phyloP scores from a whole-genome alignment of 2,329 filamentous ascomycete species.

The Pochonia chlamydosporia region DNA sequence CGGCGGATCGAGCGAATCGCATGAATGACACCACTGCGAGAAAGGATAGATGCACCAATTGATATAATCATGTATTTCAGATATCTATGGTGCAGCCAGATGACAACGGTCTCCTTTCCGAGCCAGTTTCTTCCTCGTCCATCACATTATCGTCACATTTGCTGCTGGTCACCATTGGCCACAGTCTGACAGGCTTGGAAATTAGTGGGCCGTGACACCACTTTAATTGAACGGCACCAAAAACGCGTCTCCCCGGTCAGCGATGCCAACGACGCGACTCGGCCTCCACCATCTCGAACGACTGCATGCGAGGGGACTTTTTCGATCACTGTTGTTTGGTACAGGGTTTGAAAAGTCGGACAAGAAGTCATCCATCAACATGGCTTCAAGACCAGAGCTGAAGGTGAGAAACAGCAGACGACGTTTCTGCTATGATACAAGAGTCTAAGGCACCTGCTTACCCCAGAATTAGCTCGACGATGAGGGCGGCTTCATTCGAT shows the following conservation, averaged over 20 bases:
- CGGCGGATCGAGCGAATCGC: too few relatives aligned
- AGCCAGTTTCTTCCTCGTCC: too few relatives aligned
- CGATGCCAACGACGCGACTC: not conserved
- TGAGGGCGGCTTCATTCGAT: conserved; percentile 93
- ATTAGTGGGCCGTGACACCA: not conserved
- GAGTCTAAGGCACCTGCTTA: too few relatives aligned
- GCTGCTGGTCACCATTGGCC: too few relatives aligned
- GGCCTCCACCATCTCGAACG: not conserved
- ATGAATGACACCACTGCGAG: too few relatives aligned
- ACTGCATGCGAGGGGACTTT: not conserved
- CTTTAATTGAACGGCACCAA: not conserved
- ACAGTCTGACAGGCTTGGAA: not conserved
- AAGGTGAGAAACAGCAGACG: not conserved
- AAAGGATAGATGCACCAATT: too few relatives aligned
- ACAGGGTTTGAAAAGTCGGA: not conserved
- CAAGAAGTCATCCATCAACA: not conserved
- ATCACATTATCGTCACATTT: too few relatives aligned
- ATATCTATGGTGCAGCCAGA: too few relatives aligned
- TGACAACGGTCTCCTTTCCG: too few relatives aligned
- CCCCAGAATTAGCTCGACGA: conserved; percentile 73
- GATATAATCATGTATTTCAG: too few relatives aligned
- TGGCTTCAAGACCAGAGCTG: not conserved
- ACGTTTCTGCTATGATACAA: not conserved
- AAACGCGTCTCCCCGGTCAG: not conserved
- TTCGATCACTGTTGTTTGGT: not conserved